Conservation (phyloP, 805 yeast genomes). For the Hanseniaspora clermontiae region DNA sequence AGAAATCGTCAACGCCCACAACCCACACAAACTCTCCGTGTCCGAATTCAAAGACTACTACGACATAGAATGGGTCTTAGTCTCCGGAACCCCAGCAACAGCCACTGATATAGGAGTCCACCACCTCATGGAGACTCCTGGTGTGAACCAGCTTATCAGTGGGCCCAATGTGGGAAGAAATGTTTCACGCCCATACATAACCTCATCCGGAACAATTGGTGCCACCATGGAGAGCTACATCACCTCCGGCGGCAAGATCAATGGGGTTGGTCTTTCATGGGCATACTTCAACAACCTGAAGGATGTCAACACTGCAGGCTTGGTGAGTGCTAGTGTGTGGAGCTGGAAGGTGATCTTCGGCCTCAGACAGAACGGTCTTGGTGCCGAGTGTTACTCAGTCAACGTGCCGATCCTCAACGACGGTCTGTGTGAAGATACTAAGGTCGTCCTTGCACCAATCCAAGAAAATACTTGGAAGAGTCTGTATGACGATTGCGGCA, state of each 20-base stretch:
- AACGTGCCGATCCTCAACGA: conserved; percentile 62
- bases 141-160: conserved; percentile 45
- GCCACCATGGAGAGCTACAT: conserved; percentile 92
- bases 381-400: conserved; percentile 62
- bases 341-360: conserved; percentile 49
- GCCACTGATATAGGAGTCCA: conserved; percentile 83
- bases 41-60: conserved; percentile 20
- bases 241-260: conserved; percentile 35
- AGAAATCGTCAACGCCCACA: not conserved
- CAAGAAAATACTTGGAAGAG: conserved; percentile 70
- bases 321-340: conserved; percentile 54
- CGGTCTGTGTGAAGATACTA: conserved; percentile 41
- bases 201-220: conserved; percentile 91
- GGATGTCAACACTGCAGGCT: conserved; percentile 36
- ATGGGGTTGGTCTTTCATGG: conserved; percentile 70
- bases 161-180: conserved; percentile 97
- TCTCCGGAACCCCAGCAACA: conserved; percentile 94
- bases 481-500: conserved; percentile 32
- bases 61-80: conserved; percentile 67
- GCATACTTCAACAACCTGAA: conserved; percentile 50
- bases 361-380: conserved; percentile 35
- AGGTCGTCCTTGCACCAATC: conserved; percentile 62
- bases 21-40: not conserved
- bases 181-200: conserved; percentile 73
- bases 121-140: conserved; percentile 35